Conservation (phyloP, 1,139 yeast species). For the Debaryomyces nepalensis region DNA sequence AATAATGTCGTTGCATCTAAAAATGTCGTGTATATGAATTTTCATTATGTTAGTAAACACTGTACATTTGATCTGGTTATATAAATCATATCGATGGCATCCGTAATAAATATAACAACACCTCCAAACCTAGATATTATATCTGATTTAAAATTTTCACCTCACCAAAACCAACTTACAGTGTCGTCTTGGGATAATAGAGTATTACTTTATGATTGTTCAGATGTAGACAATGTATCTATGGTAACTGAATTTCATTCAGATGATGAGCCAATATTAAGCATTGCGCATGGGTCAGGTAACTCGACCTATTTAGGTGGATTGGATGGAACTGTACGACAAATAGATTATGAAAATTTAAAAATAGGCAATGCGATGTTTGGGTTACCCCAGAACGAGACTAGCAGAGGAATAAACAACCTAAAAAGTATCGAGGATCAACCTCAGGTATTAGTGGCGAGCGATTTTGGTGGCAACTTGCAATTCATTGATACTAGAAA, state of each 20-base stretch:
- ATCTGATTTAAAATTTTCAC: conserved; percentile 39
- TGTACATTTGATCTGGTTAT: not conserved
- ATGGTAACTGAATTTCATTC: conserved; percentile 20
- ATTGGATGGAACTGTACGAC: conserved; percentile 46
- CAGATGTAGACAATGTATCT: conserved; percentile 15
- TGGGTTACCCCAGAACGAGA: conserved; percentile 18
- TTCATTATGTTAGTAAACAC: too few species aligned
- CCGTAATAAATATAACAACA: conserved; percentile 21
- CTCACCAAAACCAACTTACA: conserved; percentile 34
- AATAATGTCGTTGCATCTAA: conserved; percentile 2
- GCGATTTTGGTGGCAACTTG: conserved; percentile 59
- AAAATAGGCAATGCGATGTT: conserved; percentile 24
- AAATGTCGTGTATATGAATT: conserved; percentile 5
- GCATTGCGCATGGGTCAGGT: conserved; percentile 21
- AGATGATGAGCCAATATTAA: conserved; percentile 25
- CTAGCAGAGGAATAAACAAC: conserved; percentile 36
- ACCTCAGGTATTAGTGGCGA: conserved; percentile 45
- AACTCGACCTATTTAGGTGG: conserved; percentile 40
- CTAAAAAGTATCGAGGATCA: conserved; percentile 28
- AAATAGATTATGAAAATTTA: conserved; percentile 49
- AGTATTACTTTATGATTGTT: conserved; percentile 41
- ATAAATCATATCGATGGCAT: not conserved
- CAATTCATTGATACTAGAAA: conserved; percentile 40
- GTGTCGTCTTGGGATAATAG: conserved; percentile 49
- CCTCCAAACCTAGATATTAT: conserved; percentile 33